Conservation (phyloP, 306 rosid species). For the Quercus aquifolioides region DNA sequence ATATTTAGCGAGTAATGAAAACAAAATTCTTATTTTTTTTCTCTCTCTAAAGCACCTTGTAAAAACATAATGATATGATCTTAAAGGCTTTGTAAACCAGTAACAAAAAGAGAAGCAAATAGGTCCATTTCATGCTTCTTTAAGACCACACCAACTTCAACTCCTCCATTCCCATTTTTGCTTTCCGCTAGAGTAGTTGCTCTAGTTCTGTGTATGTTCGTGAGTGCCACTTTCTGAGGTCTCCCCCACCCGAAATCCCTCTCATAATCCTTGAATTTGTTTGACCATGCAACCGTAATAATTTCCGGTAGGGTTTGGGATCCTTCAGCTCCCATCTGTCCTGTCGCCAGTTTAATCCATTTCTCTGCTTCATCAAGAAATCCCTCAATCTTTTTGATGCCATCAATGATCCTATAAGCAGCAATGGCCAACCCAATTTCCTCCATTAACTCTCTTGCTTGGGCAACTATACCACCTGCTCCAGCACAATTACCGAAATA, state of each 20-base stretch:
- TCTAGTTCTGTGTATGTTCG: constrained; percentile 21
- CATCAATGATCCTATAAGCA: constrained; percentile 11
- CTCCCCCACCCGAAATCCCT: constrained; percentile 50
- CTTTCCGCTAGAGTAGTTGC: constrained; percentile 31
- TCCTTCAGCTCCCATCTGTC: no score
- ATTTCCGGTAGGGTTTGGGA: background rate
- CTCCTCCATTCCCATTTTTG: constrained; percentile 20
- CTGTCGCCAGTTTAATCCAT: background rate
- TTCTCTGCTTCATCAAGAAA: constrained; percentile 15
- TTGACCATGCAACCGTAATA: constrained; percentile 18
- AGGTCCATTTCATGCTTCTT: constrained; percentile 6
- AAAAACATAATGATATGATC: background rate
- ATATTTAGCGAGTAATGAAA: no score
- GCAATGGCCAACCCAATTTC: constrained; percentile 17
- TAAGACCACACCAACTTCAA: constrained; percentile 32
- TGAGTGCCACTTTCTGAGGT: constrained; percentile 23
- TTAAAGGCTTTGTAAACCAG: constrained; percentile 10
- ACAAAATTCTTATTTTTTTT: no score
- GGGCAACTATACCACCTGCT: background rate
- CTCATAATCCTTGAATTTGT: constrained; percentile 19
- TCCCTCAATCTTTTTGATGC: constrained; percentile 1
- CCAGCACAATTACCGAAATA: constrained; percentile 51
- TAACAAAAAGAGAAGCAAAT: constrained; percentile 5
- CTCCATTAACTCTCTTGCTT: constrained; percentile 2
- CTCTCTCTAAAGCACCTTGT: no score